Evolutionary conservation across 305 asterid genomes (phyloP).

Genomic region (Euphrasia arctica): DNA sequence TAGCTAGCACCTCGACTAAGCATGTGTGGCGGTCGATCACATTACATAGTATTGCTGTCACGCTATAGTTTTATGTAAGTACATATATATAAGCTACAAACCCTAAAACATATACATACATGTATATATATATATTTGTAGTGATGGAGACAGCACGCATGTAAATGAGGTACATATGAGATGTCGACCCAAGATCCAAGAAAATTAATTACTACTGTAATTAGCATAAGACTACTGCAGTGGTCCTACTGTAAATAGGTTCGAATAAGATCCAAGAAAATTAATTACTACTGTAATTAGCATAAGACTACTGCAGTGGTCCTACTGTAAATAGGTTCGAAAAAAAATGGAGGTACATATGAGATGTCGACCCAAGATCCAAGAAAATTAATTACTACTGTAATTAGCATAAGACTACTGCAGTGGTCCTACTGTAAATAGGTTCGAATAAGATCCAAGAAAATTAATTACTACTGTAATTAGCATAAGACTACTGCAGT

Average conservation of each 20-base stretch:
- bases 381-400: background rate
- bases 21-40: too few species aligned
- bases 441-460: background rate
- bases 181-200: constrained; percentile 1
- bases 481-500: too few species aligned
- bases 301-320: too few species aligned
- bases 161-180: background rate
- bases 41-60: too few species aligned
- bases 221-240: too few species aligned
- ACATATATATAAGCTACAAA: background rate
- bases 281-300: too few species aligned
- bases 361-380: background rate
- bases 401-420: too few species aligned
- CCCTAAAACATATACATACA: background rate
- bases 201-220: background rate
- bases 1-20: too few species aligned
- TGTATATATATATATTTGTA: background rate
- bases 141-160: background rate
- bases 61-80: background rate
- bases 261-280: too few species aligned
- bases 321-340: too few species aligned
- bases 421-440: too few species aligned
- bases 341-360: background rate
- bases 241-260: too few species aligned
- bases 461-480: background rate